Evolutionary conservation across 768 basidiomycete species (phyloP).

Genomic region (Chalciporus pseudorubinellus): DNA sequence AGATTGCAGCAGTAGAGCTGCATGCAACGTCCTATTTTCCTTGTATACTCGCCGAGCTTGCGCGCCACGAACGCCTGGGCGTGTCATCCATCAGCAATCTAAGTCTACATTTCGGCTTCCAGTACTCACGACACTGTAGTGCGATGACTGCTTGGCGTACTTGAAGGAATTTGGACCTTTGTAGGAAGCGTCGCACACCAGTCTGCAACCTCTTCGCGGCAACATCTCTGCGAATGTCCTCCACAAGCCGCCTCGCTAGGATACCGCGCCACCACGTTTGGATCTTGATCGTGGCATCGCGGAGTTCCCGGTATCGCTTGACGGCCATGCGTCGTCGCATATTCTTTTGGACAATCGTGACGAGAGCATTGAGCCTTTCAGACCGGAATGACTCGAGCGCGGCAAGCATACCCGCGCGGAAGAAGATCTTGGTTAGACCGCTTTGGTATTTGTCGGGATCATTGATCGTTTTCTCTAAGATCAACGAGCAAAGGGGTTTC

Average conservation of each 20-base stretch:
- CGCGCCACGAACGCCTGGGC: slow-evolving; percentile 68
- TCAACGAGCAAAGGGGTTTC: slow-evolving; percentile 74
- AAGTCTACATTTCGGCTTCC: neutral
- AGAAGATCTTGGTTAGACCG: slow-evolving; percentile 98
- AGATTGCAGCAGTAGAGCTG: slow-evolving; percentile 75
- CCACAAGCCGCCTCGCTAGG: slow-evolving; percentile 67
- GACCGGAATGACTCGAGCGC: slow-evolving; percentile 89
- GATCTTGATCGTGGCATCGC: slow-evolving; percentile 74
- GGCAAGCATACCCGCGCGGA: slow-evolving; percentile 98
- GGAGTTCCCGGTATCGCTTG: slow-evolving; percentile 71
- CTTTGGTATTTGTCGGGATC: slow-evolving; percentile 97
- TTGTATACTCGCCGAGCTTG: slow-evolving; percentile 62
- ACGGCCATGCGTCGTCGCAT: slow-evolving; percentile 84
- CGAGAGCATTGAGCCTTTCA: slow-evolving; percentile 82
- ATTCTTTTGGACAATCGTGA: slow-evolving; percentile 97
- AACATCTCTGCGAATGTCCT: slow-evolving; percentile 65
- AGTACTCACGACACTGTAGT: slow-evolving; percentile 80
- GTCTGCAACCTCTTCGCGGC: slow-evolving; percentile 78
- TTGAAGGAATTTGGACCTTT: slow-evolving; percentile 67
- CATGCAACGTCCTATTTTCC: slow-evolving; percentile 53
- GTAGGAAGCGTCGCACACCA: slow-evolving; percentile 66
- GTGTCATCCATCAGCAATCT: slow-evolving; percentile 6
- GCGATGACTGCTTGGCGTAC: slow-evolving; percentile 60
- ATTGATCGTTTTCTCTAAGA: slow-evolving; percentile 82
- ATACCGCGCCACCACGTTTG: slow-evolving; percentile 97